Evolutionary conservation across 2,329 filamentous ascomycete genomes (phyloP).

Genomic region (Exophiala sp.): DNA sequence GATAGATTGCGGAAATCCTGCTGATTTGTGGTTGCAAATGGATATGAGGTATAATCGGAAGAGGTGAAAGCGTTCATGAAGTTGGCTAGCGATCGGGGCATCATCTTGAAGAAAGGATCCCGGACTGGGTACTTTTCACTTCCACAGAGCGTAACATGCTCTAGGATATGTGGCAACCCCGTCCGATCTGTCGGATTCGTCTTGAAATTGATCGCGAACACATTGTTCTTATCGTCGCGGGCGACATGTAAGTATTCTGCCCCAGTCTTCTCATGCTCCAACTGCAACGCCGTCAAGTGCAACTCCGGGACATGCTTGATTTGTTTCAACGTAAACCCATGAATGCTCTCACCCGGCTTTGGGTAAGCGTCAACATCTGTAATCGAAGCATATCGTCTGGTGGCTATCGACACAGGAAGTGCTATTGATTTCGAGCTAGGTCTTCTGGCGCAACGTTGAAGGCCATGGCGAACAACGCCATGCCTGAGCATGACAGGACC

Average conservation of each 20-base stretch:
- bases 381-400: slow-evolving; percentile 56
- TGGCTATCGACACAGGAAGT: not conserved
- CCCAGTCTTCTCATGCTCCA: slow-evolving; percentile 91
- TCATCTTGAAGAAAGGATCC: slow-evolving; percentile 99
- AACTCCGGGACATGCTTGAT: slow-evolving; percentile 92
- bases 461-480: slow-evolving; percentile 23
- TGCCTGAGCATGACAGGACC: slow-evolving; percentile 26
- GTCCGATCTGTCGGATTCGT: slow-evolving; percentile 97
- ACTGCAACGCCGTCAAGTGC: slow-evolving; percentile 82
- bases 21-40: slow-evolving; percentile 92
- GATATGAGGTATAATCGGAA: slow-evolving; percentile 94
- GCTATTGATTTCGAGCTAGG: not conserved
- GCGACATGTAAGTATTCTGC: slow-evolving; percentile 96
- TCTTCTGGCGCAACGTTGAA: slow-evolving; percentile 10
- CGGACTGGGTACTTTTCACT: slow-evolving; percentile 97
- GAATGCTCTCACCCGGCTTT: slow-evolving; percentile 75
- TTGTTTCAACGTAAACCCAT: slow-evolving; percentile 88
- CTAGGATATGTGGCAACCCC: slow-evolving; percentile 91
- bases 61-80: slow-evolving; percentile 99
- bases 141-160: slow-evolving; percentile 94
- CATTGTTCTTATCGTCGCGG: slow-evolving; percentile 95
- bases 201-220: slow-evolving; percentile 99
- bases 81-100: slow-evolving; percentile 94
- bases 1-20: slow-evolving; percentile 96
- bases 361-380: slow-evolving; percentile 74